Base-by-base conservation (phyloP, 345 rosid species). In the Hibiscus trionum region DNA sequence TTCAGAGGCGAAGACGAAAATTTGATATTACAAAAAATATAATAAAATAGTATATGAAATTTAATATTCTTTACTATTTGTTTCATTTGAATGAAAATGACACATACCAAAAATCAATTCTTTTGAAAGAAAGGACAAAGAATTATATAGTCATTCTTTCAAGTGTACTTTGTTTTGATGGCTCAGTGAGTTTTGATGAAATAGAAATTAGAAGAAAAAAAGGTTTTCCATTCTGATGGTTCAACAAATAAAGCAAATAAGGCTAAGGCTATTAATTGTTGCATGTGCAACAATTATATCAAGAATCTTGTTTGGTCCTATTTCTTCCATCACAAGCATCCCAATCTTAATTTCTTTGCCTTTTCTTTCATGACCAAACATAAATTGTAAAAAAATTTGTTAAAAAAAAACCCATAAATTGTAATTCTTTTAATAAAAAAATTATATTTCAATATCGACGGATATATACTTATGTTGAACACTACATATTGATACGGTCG, bases 301-400 rank as follows among this genome's bases (percentile, higher is more conserved):
- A 80, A 73, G 73, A 80, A 72, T 81, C 83, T 81, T 72, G 37
- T 72, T 77, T 72, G 76, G 71, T 27, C 71, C 14, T 69, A n/a
- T 85, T 85, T 68, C 88, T 81, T 85, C 80, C 61, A 79, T 81
- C 77, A 60, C 83, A 83, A 84, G 82, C 88, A 81, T 79, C 74
- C 75, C 78, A 67, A 69, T 47, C 35, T 66, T 52, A n/a, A 52
- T 52, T 52, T 17, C 55, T 66, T 33, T 66, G 17, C 78, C 77
- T 84, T 80, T 80, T 59, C 76, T 59, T 75, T 29, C 63, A 50
- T 3, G 79, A 80, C 76, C 82, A 82, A 71, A 71, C 57, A n/a
- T 44, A 10, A 44, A 44, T 21, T 0, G 24, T 21, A 21, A 21
- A 21, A 21, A 21, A 21, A 21, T 0, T 21, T 21, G 21, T 21